Evolutionary conservation across 345 rosid species (phyloP).

Genomic region (Mercurialis annua): DNA sequence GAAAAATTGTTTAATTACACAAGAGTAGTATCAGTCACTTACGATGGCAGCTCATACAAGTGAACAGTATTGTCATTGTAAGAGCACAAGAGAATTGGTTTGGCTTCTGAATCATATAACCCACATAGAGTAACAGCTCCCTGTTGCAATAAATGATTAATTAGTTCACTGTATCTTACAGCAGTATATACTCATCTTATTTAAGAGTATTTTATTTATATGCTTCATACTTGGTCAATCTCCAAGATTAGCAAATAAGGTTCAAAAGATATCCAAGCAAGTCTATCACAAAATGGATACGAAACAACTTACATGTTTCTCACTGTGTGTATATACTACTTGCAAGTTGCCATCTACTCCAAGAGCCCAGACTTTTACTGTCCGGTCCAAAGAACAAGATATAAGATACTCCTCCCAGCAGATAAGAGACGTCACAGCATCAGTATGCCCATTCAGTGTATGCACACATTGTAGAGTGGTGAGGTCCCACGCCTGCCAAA

Average conservation of each 20-base stretch:
- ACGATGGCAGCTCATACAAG: conserved; percentile 17
- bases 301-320: conserved; percentile 9
- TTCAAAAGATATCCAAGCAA: too few species aligned
- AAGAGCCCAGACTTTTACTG: conserved; percentile 48
- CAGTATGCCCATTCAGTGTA: conserved; percentile 43
- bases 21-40: too few species aligned
- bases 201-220: background rate
- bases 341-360: conserved; percentile 22
- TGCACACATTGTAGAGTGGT: conserved; percentile 33
- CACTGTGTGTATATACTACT: conserved; percentile 10
- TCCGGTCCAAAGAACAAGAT: conserved; percentile 61
- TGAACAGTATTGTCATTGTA: conserved; percentile 17
- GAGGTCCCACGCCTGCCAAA: conserved; percentile 52
- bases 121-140: conserved; percentile 16
- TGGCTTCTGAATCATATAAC: conserved; percentile 20
- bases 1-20: too few species aligned
- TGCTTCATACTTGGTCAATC: background rate
- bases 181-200: too few species aligned
- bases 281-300: background rate
- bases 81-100: conserved; percentile 26
- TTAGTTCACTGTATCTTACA: too few species aligned
- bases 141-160: conserved; percentile 7
- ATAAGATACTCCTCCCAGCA: conserved; percentile 53
- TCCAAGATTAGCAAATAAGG: background rate
- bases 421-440: conserved; percentile 52